Base-by-base conservation (phyloP, 192 early-diverging fungal genomes). In the Backusella tarrabulga region DNA sequence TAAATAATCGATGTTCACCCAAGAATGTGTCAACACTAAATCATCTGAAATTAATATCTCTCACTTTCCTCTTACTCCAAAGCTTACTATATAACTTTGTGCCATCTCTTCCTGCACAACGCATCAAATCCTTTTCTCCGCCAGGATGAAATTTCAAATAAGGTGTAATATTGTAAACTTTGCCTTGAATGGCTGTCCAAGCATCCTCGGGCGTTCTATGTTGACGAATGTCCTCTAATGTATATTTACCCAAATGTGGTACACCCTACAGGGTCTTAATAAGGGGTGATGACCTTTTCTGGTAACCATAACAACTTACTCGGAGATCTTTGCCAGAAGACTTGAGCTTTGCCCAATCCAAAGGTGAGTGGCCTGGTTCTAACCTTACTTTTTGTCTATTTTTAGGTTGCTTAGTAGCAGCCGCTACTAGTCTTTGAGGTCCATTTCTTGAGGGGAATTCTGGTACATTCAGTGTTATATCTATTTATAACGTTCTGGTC, bases 141-240 rank as follows among this genome's bases (percentile, higher is more conserved):
- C 98, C 97, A 35, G 96, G 96, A 82, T 97, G 96, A 81, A 93
- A 99, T 46, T 93, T 90, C 17, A 97, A 29, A 82, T 98, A 98
- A 5, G 90, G 83, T 34, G 96, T 97, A 54, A 95, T 87, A 79
- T 97, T 97, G 85, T 97, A 99, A 1, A 99, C 91, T 79, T 95
- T 96, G 32, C 95, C 95, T 26, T 91, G 89, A 54, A 98, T 87
- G 17, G 92, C 91, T 75, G 95, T 96, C 97, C 98, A 97, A 44
- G 91, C 87, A 83, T 98, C 95, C 35, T 93, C 90, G 68, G 87
- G 80, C 63, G 86, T 88, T 52, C 91, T 92, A 80, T 99, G 97
- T 42, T 85, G 71, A 21, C 89, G 88, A 35, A 99, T 73, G 21
- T 98, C 95, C 3, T 87, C 85, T 32, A 92, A 81, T 11, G 94